Evolutionary conservation across 345 rosid species (phyloP), one percentile per base, ranked within the genome.

Genomic region (Bretschneidera sinensis): DNA sequence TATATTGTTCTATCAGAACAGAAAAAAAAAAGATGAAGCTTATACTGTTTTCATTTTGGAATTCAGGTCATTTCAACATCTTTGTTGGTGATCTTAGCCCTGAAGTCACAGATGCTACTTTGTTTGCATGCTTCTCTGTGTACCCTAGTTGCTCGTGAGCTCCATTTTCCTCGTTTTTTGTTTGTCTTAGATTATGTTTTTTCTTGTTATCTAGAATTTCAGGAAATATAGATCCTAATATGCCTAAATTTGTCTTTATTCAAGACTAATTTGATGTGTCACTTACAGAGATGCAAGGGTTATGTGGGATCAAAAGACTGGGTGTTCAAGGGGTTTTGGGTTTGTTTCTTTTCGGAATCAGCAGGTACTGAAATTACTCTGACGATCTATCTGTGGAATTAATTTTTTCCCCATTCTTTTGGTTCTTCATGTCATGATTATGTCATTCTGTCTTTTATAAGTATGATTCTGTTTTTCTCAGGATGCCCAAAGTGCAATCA

Each of bases 291-390:
- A 86, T 78, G 89, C 92, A 25, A 85, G 84, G 79, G 97, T 91
- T 33, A 91, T 91, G 97, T 91, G 97, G 97, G 97, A 91, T 70
- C 97, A 85, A 74, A 87, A 91, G 77, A 91, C 96, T 53, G 97
- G 96, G 51, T 87, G 96, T n/a, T 91, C 97, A 35, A 85, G 97
- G 77, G 96, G 92, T 31, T 87, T 87, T 76, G 97, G 97, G 20
- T 91, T 91, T 79, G 97, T 91, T 63, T 91, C 96, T 51, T 91
- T 84, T 70, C 83, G 95, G 60, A 79, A 74, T 64, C 96, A 85
- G 60, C 88, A 80, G 89, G 94, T 85, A 56, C 35, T 24, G 17
- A 15, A 17, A 18, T 34, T 22, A 17, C 24, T 18, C 55, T 5
- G 21, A 9, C 54, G 4, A 55, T 24, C 31, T n/a, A 21, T 51